These are phyloP conservation scores for Vanrija humicola DNA, from an alignment of 1,284 basidiomycete genomes.

Conservation along the genomic window DNA sequence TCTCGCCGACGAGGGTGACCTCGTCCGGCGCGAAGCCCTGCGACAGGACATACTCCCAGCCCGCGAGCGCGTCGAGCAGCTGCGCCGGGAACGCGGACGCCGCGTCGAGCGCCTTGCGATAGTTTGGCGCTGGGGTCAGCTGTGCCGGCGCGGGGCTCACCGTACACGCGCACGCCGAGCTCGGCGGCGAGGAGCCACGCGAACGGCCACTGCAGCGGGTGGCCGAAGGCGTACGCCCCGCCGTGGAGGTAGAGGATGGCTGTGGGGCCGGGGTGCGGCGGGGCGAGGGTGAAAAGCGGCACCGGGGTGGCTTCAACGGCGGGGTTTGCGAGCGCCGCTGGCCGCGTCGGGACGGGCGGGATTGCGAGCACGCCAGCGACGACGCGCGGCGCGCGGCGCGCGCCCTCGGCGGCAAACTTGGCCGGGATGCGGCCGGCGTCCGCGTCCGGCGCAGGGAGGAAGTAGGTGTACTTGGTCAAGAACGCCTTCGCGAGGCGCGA, in stretches of 20 bases:
- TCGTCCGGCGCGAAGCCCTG: conserved; percentile 8
- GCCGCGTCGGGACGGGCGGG: not conserved
- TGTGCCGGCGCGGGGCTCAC: conserved; percentile 8
- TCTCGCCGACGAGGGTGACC: conserved; percentile 14
- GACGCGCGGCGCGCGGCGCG: not conserved
- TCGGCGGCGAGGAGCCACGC: conserved; percentile 15
- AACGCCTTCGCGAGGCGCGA: not conserved
- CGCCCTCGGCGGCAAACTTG: not conserved
- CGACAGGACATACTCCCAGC: conserved; percentile 9
- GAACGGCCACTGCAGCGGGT: conserved; percentile 15
- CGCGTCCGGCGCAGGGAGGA: not conserved
- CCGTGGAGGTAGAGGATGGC: conserved; percentile 25
- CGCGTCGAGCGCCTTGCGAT: conserved; percentile 13
- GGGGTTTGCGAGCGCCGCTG: not conserved
- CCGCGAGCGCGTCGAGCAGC: conserved; percentile 19
- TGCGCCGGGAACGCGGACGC: conserved; percentile 12
- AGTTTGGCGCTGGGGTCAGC: conserved; percentile 11
- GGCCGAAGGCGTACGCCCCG: conserved; percentile 15
- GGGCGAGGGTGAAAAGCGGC: conserved; percentile 17
- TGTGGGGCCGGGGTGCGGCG: not conserved
- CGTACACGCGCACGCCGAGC: conserved; percentile 2
- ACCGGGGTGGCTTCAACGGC: not conserved
- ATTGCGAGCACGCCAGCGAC: not conserved
- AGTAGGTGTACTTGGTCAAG: not conserved
- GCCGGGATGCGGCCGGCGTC: not conserved